phyloP scores from a whole-genome alignment of 2,329 filamentous ascomycete genomes.

The Xylaria sp. region DNA sequence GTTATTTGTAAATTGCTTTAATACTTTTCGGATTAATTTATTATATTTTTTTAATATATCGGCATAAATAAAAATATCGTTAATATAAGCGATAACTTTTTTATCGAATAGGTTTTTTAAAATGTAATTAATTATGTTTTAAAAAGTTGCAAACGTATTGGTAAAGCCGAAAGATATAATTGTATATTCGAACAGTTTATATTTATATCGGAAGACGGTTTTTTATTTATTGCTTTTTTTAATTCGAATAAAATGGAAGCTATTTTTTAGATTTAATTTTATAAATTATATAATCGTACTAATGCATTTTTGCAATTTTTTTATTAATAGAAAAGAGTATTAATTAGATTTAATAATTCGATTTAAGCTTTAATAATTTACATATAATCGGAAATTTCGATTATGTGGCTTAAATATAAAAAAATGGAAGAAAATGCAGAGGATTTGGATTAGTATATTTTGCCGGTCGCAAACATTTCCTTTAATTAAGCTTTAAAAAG shows the following conservation, averaged over 20 bases:
- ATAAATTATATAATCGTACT: constrained; percentile 12
- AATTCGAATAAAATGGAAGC: constrained; percentile 27
- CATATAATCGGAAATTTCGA: constrained; percentile 22
- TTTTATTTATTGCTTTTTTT: constrained; percentile 36
- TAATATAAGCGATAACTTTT: constrained; percentile 17
- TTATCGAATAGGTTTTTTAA: constrained; percentile 6
- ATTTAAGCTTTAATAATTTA: constrained; percentile 33
- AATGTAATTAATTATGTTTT: constrained; percentile 14
- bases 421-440: not conserved
- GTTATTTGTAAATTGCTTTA: not conserved
- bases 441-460: too few relatives aligned
- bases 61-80: constrained; percentile 33
- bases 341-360: constrained; percentile 29
- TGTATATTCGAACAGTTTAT: constrained; percentile 34
- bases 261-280: constrained; percentile 15
- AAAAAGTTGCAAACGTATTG: constrained; percentile 16
- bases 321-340: constrained; percentile 29
- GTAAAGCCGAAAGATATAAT: constrained; percentile 36
- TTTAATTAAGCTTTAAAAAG: too few relatives aligned
- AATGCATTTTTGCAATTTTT: constrained; percentile 23
- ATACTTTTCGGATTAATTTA: constrained; percentile 28
- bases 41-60: constrained; percentile 30
- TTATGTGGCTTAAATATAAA: constrained; percentile 24
- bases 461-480: too few relatives aligned
- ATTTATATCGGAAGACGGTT: constrained; percentile 33